Base-by-base conservation (phyloP, 176 grass and related monocot species). In the Oryza officinalis region DNA sequence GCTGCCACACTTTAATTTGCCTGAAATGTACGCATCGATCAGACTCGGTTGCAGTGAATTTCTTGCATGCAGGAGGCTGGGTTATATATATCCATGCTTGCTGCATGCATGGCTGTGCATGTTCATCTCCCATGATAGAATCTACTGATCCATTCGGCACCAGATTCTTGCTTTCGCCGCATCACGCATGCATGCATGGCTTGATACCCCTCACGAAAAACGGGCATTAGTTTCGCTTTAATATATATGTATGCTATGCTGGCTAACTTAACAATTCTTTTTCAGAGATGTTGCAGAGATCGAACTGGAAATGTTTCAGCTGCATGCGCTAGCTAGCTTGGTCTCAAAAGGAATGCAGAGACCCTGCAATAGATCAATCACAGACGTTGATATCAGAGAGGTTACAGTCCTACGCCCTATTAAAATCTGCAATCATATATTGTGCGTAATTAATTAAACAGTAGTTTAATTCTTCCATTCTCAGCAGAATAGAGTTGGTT, bases 191-290 rank as follows among this genome's bases (percentile, higher is more conserved):
- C 18, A 57, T 15, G 11, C 45, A 47, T 41, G 9, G 10, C 40
- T 54, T 20, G 50, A 20, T 54, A 17, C 17, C 20, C 14, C 30
- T 35, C 30, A 35, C 18, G 5, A 70, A 38, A 8, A 38, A 35
- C 20, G 40, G 70, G 23, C 14, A 27, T n/a, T 23, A 43, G 33
- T 30, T 4, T 11, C 20, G 65, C n/a, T 63, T 63, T 63, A 2
- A 25, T 8, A 8, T 35, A 25, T 43, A 25, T 10, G 2, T 37
- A 14, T 44, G 61, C 54, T 35, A 28, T 75, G 28, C 32, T 37
- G 11, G 6, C 54, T 63, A 52, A 77, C 2, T 40, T 77, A 32
- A 77, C 74, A 61, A 77, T 38, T 77, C 74, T 11, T 37, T 37
- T 47, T 72, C 70, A 8, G 41, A 47, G 11, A 4, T 14, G 37